Percentiles rank a stretch among this genome's conserved stretches.
Evolutionary conservation across 805 yeast genomes (phyloP).

Genomic region (Gaillardinia entomophila): DNA sequence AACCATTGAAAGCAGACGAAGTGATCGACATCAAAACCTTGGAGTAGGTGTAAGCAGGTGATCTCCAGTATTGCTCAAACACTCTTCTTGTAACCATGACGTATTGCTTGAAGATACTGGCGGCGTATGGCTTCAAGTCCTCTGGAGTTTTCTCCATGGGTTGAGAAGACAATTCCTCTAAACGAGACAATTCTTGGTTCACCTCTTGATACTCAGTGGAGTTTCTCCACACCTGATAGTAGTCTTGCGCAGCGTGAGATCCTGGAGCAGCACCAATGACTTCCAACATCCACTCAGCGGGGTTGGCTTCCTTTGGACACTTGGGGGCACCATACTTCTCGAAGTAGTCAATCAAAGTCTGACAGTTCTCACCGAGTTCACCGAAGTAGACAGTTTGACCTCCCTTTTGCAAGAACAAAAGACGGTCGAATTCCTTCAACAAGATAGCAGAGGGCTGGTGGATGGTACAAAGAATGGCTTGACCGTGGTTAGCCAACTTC

Average conservation of each 20-base stretch:
- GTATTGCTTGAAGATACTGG: conserved; percentile 11
- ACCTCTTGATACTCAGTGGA: conserved; percentile 11
- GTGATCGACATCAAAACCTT: conserved; percentile 7
- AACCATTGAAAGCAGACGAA: conserved; percentile 10
- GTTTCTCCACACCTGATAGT: conserved; percentile 57
- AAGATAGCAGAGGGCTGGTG: conserved; percentile 84
- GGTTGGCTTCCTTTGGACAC: conserved; percentile 69
- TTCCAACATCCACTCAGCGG: conserved; percentile 69
- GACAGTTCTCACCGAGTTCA: conserved; percentile 56
- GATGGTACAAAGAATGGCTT: conserved; percentile 50
- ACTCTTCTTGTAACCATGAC: conserved; percentile 25
- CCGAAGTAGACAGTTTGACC: conserved; percentile 76
- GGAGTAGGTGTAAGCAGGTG: conserved; percentile 18
- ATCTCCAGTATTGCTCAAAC: conserved; percentile 30
- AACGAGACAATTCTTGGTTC: conserved; percentile 9
- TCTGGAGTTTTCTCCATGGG: conserved; percentile 19
- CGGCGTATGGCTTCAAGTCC: conserved; percentile 7
- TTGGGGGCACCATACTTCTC: conserved; percentile 58
- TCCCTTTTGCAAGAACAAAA: conserved; percentile 63
- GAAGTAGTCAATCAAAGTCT: conserved; percentile 56
- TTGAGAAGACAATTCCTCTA: conserved; percentile 16
- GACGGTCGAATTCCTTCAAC: conserved; percentile 71
- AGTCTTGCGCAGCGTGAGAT: conserved; percentile 51
- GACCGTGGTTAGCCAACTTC: conserved; percentile 36
- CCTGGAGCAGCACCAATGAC: conserved; percentile 82